These are phyloP conservation scores for Mycena capillaripes DNA, from an alignment of 768 basidiomycete genomes.

Conservation along the genomic window DNA sequence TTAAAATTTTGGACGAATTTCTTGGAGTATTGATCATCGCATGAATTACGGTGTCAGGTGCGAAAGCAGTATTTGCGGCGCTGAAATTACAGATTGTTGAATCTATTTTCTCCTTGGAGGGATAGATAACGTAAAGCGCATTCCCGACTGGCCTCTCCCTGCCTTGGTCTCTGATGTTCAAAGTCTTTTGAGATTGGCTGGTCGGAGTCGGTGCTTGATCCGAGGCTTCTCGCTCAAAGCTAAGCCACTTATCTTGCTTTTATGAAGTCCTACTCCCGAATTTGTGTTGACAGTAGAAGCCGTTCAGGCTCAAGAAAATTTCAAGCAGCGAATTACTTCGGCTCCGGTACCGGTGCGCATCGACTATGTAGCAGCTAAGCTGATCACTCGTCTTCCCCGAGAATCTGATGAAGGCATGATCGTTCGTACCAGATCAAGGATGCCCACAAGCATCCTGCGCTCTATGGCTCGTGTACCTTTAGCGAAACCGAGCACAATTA, in stretches of 20 bases:
- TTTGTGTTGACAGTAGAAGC: constrained; percentile 45
- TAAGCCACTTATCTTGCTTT: constrained; percentile 41
- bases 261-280: constrained; percentile 13
- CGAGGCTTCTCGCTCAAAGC: constrained; percentile 39
- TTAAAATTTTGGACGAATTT: no score
- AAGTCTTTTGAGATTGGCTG: constrained; percentile 43
- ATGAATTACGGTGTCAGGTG: no score
- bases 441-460: no score
- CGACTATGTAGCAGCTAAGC: constrained; percentile 44
- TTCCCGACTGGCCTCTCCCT: constrained; percentile 45
- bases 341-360: constrained; percentile 49
- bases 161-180: constrained; percentile 35
- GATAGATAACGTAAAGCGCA: constrained; percentile 44
- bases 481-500: constrained; percentile 49
- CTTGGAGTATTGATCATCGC: no score
- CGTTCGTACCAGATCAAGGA: no score
- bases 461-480: constrained; percentile 51
- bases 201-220: constrained; percentile 43
- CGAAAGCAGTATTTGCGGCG: constrained; percentile 34
- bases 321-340: constrained; percentile 39
- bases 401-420: constrained; percentile 42
- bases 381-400: constrained; percentile 15
- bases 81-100: constrained; percentile 47
- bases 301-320: constrained; percentile 40
- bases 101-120: constrained; percentile 43